Evolutionary conservation across 2,329 filamentous ascomycete genomes (phyloP).

Genomic region (Colletotrichum truncatum): DNA sequence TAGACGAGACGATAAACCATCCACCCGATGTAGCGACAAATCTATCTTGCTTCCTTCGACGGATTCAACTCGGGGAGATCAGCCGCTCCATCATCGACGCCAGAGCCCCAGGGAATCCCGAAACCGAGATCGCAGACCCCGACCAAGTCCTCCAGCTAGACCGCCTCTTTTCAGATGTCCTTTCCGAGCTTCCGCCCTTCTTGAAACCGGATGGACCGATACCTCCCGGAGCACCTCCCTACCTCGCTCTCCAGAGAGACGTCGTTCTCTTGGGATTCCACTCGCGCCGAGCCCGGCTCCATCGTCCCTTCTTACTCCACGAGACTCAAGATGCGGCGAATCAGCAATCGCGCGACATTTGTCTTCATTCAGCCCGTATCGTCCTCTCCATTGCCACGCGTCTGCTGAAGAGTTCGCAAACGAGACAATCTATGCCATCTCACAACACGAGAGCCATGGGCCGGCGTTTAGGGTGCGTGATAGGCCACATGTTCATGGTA

Average conservation of each 20-base stretch:
- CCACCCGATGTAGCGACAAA: slow-evolving; percentile 43
- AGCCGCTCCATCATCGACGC: slow-evolving; percentile 45
- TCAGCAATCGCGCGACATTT: slow-evolving; percentile 28
- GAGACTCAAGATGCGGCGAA: slow-evolving; percentile 15
- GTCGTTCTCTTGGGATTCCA: slow-evolving; percentile 34
- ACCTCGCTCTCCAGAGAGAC: slow-evolving; percentile 33
- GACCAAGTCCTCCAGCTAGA: slow-evolving; percentile 44
- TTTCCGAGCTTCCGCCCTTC: slow-evolving; percentile 32
- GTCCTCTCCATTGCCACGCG: slow-evolving; percentile 33
- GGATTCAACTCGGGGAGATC: slow-evolving; percentile 47
- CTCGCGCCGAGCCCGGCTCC: slow-evolving; percentile 36
- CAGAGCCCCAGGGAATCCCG: slow-evolving; percentile 35
- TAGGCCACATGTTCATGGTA: slow-evolving; percentile 35
- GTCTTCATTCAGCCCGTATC: slow-evolving; percentile 36
- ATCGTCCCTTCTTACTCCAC: slow-evolving; percentile 38
- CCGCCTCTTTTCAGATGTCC: slow-evolving; percentile 33
- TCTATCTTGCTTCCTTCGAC: slow-evolving; percentile 48
- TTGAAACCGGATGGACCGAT: slow-evolving; percentile 29
- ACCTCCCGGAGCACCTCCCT: slow-evolving; percentile 20
- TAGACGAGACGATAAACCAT: slow-evolving; percentile 38
- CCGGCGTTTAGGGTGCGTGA: slow-evolving; percentile 33
- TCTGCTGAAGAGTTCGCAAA: slow-evolving; percentile 28
- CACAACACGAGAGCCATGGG: background rate
- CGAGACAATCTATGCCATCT: background rate
- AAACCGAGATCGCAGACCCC: slow-evolving; percentile 42